phyloP scores from a whole-genome alignment of 2,329 filamentous ascomycete species.

The Colletotrichum sp. region DNA sequence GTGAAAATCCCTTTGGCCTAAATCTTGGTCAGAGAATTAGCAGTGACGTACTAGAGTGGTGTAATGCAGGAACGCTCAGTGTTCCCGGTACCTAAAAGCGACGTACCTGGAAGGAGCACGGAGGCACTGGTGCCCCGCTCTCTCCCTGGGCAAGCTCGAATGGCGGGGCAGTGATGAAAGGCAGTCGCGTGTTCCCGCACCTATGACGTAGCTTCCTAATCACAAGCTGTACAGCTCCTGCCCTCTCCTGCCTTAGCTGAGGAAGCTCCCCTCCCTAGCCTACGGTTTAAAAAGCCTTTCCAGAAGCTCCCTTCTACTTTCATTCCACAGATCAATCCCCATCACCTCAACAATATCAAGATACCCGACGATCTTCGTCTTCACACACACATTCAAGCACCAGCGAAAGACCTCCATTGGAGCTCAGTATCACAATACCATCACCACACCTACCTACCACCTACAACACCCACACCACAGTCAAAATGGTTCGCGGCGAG shows the following conservation, averaged over 20 bases:
- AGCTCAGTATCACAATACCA: slow-evolving; percentile 6
- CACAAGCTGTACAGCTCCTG: slow-evolving; percentile 19
- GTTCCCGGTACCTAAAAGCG: slow-evolving; percentile 12
- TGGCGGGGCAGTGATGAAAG: slow-evolving; percentile 23
- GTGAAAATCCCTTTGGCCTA: slow-evolving; percentile 13
- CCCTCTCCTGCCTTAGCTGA: background rate
- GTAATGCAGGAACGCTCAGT: slow-evolving; percentile 20
- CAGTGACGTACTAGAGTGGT: slow-evolving; percentile 19
- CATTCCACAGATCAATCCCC: background rate
- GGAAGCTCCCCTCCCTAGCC: slow-evolving; percentile 9
- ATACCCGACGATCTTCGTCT: slow-evolving; percentile 2
- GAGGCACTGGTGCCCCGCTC: slow-evolving; percentile 16
- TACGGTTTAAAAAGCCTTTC: slow-evolving; percentile 1
- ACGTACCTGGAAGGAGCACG: slow-evolving; percentile 14
- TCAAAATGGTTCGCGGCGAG: slow-evolving; percentile 75
- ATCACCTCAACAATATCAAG: slow-evolving; percentile 1
- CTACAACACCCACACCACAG: slow-evolving; percentile 10
- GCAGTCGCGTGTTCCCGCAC: slow-evolving; percentile 21
- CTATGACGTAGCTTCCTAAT: slow-evolving; percentile 23
- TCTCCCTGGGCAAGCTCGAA: slow-evolving; percentile 16
- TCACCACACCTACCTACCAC: slow-evolving; percentile 18
- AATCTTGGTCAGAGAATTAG: slow-evolving; percentile 10
- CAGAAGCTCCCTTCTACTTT: background rate
- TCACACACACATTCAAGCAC: slow-evolving; percentile 6
- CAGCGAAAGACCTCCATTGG: slow-evolving; percentile 1